Base-by-base conservation (phyloP, 2,329 filamentous ascomycete genomes). In the Chaetomium sp. region DNA sequence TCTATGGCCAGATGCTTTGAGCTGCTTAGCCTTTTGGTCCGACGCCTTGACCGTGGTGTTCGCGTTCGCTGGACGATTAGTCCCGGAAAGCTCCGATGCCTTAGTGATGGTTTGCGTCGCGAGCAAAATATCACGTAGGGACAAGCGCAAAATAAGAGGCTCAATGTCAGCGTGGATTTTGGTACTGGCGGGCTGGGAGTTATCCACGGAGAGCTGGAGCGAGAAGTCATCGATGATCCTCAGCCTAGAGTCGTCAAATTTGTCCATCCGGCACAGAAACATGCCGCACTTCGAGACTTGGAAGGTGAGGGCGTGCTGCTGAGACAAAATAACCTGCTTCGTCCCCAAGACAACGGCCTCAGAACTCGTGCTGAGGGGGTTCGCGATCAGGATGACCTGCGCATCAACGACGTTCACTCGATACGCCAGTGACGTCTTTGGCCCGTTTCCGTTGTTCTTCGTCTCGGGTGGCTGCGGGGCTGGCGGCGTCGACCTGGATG, bases 241-340 rank as follows among this genome's bases (percentile, higher is more conserved):
- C 47, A 99, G 79, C 40, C 90, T 84, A 42, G 87, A 91, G 3
- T 88, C 91, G 63, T 99, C 92, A 64, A 97, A 97, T 60, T 86
- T 89, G 70, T 99, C 95, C 94, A 99, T 99, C 10, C 94, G 88
- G 68, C 95, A 99, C 36, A 99, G 72, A 70, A 96, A 99, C 94
- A 99, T 99, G 64, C 94, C 94, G 52, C 97, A 82, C 67, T 97
- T 86, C 6, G 90, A 91, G 2, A 99, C 84, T 67, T 99, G 92
- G 67, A 99, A 80, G 0, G 94, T 96, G 63, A 95, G 80, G 7
- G 92, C 89, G 73, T 97, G 90, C 69, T 99, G 95, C 65, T 95
- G 88, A 1, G 92, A 95, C 9, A 97, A 79, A 1, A 97, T 79
- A 10, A 97, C 84, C 69, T 99, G 91, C 68, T 96, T 95, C 2